Base-by-base conservation (phyloP, 2,329 filamentous ascomycete species). In the Colletotrichum sp. region DNA sequence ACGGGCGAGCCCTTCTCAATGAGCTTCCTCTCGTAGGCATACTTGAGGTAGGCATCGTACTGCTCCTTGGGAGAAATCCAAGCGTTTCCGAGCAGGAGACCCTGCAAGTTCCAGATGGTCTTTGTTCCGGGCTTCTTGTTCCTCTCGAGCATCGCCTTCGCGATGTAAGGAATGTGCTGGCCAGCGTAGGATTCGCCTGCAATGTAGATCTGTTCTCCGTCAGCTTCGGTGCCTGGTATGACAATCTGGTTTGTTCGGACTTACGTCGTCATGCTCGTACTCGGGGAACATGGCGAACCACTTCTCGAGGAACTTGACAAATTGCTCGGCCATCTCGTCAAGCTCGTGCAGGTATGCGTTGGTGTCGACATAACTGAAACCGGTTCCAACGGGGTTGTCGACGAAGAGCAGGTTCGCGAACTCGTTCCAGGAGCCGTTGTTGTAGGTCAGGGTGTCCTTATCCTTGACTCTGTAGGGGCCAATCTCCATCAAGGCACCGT, bases 401-500 rank as follows among this genome's bases (percentile, higher is more conserved):
- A 99, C 95, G 82, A 99, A 99, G 75, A 99, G 91, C 68, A 99
- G 86, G 82, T 99, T 99, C 78, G 97, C 95, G 82, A 99, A 99
- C 87, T 99, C 96, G 85, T 98, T 94, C 98, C 98, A 99, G 1
- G 96, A 96, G n/a, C 97, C 97, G 71, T 98, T 94, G 84, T 98
- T 98, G 83, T 95, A 93, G 74, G 88, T 89, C 73, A 99, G 87
- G 6, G 81, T 93, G 89, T 85, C 90, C 85, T 94, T 91, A 79
- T 96, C 91, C 82, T 94, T 94, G 73, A 99, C 87, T 78, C 97
- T 90, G 84, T 98, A 99, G 3, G 97, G 97, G 1, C 97, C 97
- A 78, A 99, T 92, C 85, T 99, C 97, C 91, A 99, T 99, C 88
- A 99, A 86, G 4, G 95, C 96, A 79, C 96, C 97, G 84, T 99